Evolutionary conservation across 495 filamentous ascomycete species (phyloP).

Genomic region (Cercophora sp.): DNA sequence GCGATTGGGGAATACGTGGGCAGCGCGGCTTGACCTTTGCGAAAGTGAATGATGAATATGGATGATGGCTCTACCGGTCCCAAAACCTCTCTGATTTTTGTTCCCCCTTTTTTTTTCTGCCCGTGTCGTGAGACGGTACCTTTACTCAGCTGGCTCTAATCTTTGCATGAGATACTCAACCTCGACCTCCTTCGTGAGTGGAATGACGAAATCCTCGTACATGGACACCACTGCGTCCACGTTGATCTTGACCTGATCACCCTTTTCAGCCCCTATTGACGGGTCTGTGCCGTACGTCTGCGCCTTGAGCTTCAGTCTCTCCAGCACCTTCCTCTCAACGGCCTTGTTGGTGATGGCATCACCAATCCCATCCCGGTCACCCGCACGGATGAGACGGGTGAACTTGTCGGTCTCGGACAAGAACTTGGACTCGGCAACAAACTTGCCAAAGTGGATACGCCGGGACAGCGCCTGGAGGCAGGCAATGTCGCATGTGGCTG

Average conservation of each 20-base stretch:
- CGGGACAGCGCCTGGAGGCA: constrained; percentile 89
- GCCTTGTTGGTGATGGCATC: constrained; percentile 83
- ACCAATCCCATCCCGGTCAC: constrained; percentile 75
- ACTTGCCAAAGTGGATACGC: constrained; percentile 96
- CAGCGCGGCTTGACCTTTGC: constrained; percentile 27
- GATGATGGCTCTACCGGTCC: too few species aligned
- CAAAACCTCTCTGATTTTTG: too few species aligned
- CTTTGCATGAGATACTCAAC: constrained; percentile 97
- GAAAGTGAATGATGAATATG: neutral
- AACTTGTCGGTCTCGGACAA: constrained; percentile 74
- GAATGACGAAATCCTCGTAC: constrained; percentile 95
- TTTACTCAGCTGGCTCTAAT: constrained; percentile 43
- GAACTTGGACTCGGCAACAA: constrained; percentile 98
- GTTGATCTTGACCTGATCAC: constrained; percentile 67
- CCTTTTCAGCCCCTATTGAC: constrained; percentile 25
- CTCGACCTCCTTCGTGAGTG: constrained; percentile 94
- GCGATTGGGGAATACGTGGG: constrained; percentile 68
- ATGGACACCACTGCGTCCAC: constrained; percentile 88
- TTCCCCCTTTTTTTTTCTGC: constrained; percentile 5
- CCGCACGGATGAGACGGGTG: constrained; percentile 71
- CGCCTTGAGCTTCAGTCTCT: constrained; percentile 83
- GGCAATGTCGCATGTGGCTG: constrained; percentile 85
- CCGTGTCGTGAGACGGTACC: neutral
- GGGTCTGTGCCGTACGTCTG: constrained; percentile 95
- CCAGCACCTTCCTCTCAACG: constrained; percentile 90